Conservation (phyloP, 2,329 filamentous ascomycete species). For the Trichoderma atrobrunneum region DNA sequence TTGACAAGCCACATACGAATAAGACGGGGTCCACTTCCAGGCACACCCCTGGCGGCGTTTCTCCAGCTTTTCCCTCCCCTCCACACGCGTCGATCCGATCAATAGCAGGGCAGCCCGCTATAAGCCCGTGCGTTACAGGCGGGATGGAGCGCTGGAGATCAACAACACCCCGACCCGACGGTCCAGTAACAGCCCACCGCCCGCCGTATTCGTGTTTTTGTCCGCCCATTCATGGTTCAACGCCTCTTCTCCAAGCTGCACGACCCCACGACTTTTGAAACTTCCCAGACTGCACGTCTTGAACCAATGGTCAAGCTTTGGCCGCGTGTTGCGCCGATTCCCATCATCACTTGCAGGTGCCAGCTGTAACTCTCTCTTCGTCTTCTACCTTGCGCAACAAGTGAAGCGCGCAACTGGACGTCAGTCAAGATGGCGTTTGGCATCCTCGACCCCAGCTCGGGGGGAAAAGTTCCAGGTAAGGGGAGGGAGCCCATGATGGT, state of each 20-base stretch:
- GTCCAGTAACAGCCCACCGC: background rate
- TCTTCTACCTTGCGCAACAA: background rate
- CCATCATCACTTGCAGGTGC: background rate
- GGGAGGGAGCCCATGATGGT: background rate
- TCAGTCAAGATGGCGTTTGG: conserved; percentile 51
- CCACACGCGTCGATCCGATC: background rate
- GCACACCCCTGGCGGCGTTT: no score
- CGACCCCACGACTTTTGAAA: background rate
- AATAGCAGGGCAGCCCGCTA: background rate
- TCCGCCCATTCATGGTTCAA: background rate
- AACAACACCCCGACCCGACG: background rate
- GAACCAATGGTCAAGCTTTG: background rate
- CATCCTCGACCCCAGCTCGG: conserved; percentile 65
- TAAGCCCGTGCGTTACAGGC: background rate
- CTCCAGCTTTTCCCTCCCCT: background rate
- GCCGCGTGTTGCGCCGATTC: background rate
- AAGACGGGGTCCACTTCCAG: no score
- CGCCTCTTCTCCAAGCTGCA: background rate
- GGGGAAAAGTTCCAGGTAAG: conserved; percentile 72
- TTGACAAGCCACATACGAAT: no score
- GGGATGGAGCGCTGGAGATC: background rate
- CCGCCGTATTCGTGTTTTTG: background rate
- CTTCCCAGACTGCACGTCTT: background rate
- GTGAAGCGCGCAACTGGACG: background rate
- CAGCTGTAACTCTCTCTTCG: background rate